Percentiles rank a stretch among this genome's conserved stretches.
Conservation (phyloP, 768 basidiomycete genomes). For the Mycena vulgaris region DNA sequence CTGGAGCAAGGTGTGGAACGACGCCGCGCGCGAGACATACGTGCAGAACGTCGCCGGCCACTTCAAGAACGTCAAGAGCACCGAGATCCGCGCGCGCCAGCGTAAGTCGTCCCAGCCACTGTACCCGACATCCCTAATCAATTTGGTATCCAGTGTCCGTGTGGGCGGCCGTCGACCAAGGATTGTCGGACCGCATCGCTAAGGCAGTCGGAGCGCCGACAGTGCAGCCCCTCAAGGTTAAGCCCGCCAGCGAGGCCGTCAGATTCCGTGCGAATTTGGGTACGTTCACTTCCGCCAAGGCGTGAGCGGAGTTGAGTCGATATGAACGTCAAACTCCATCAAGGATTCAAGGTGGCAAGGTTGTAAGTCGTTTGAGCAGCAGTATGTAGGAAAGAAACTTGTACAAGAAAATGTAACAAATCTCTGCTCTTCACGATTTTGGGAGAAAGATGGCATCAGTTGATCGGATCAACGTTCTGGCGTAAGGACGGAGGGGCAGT, state of each 20-base stretch:
- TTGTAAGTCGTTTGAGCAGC: not conserved
- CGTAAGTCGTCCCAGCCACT: conserved; percentile 62
- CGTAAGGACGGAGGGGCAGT: too few relatives aligned
- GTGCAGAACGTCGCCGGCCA: conserved; percentile 79
- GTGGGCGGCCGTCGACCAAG: conserved; percentile 85
- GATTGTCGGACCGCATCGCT: conserved; percentile 84
- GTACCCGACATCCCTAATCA: not conserved
- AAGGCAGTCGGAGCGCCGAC: conserved; percentile 73
- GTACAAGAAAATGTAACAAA: not conserved
- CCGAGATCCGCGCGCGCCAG: conserved; percentile 73
- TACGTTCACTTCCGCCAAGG: conserved; percentile 25
- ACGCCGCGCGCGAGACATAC: conserved; percentile 71
- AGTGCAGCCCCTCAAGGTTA: conserved; percentile 73
- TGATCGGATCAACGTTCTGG: too few relatives aligned
- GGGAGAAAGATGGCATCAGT: too few relatives aligned
- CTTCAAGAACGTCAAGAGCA: conserved; percentile 72
- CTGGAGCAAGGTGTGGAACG: conserved; percentile 78
- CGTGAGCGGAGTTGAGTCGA: not conserved
- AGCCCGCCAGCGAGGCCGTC: conserved; percentile 71
- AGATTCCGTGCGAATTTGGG: conserved; percentile 65
- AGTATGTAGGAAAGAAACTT: not conserved
- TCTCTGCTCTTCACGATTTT: too few relatives aligned
- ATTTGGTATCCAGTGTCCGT: conserved; percentile 68
- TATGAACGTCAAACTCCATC: too few relatives aligned
- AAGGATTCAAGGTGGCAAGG: not conserved